Base-by-base conservation (phyloP, 2,329 filamentous ascomycete genomes). In the Paraphaeosphaeria sporulosa region DNA sequence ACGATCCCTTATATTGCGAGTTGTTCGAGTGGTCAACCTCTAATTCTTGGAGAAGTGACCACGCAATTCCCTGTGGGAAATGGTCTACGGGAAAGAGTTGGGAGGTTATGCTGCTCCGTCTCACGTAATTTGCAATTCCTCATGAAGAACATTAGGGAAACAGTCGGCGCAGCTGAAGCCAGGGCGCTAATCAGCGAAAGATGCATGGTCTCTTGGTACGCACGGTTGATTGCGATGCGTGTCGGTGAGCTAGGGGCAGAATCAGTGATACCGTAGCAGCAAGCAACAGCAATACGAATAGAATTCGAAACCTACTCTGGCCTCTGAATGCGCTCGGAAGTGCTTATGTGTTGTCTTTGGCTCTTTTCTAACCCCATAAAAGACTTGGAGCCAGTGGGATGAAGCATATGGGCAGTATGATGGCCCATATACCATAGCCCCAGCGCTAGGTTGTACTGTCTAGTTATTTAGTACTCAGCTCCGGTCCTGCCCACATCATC, bases 161-260 rank as follows among this genome's bases (percentile, higher is more conserved):
- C 76, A 23, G 89, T 79, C 2, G 87, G 88, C 19, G 87, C 76
- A 13, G 84, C 79, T 36, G 84, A 82, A 57, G 83, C 78, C 10
- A 87, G 75, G 2, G 86, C 85, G 52, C 87, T 78, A 12, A 82
- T 83, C 47, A 89, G 74, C 19, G 89, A 78, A 61, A 82, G 84
- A 30, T 83, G 83, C 85, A 89, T 89, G 2, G 86, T 88, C 74
- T 89, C 86, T 70, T 88, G 85, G 65, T 91, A 91, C 1, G 87
- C 84, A 36, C 80, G 81, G 60, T 87, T 86, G 70, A 91, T 90
- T 1, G 88, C 89, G 13, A 81, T 73, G 36, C 88, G 78, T 21
- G 84, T 86, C 0, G 83, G 81, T 4, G 81, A 84, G 8, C 87
- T 87, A 83, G 71, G 1, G 81, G 81, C 2, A 83, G 74, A 64